These are phyloP conservation scores for Colletotrichum incanum DNA, from an alignment of 2,329 filamentous ascomycete genomes.

Conservation along the genomic window DNA sequence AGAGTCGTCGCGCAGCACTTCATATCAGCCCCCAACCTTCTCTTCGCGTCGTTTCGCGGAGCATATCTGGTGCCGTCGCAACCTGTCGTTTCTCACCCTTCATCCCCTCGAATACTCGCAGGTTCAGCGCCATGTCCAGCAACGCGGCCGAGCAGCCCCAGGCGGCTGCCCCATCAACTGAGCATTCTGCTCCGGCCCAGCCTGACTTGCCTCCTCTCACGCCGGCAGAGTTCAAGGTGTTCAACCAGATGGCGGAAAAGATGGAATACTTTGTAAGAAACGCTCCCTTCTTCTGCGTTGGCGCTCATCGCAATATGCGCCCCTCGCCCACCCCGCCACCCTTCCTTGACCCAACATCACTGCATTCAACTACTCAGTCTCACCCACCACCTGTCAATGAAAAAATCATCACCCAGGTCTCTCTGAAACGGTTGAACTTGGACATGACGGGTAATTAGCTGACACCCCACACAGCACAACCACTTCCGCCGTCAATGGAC, in stretches of 20 bases:
- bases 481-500: conserved; percentile 85
- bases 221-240: conserved; percentile 76
- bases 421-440: too few species aligned
- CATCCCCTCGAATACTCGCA: neutral
- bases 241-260: conserved; percentile 80
- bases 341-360: neutral
- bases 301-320: neutral
- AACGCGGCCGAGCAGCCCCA: conserved; percentile 31
- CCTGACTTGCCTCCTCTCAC: conserved; percentile 72
- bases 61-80: neutral
- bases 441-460: conserved; percentile 23
- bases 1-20: neutral
- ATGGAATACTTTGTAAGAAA: conserved; percentile 80
- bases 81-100: too few species aligned
- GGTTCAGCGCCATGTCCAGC: conserved; percentile 11
- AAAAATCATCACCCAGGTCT: neutral
- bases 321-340: too few species aligned
- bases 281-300: conserved; percentile 1
- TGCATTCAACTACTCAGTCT: too few species aligned
- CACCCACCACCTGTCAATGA: neutral
- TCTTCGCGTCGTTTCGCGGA: neutral
- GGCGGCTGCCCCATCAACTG: neutral
- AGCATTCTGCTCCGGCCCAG: neutral
- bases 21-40: neutral
- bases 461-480: conserved; percentile 71